phyloP scores from a whole-genome alignment of 257 asterid species.

The Gentiana macrophylla region DNA sequence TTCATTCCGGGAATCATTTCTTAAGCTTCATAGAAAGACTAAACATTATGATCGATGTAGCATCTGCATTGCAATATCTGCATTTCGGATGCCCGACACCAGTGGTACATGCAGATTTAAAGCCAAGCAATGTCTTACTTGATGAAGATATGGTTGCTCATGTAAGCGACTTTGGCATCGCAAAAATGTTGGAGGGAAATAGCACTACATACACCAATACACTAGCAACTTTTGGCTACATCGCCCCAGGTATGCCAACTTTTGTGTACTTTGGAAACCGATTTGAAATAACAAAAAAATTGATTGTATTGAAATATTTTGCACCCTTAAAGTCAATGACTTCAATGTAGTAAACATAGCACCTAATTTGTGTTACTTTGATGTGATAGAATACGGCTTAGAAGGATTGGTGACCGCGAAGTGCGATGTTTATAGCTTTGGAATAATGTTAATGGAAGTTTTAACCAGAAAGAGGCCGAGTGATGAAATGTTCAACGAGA shows the following conservation, averaged over 20 bases:
- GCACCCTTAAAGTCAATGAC: too few species aligned
- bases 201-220: neutral
- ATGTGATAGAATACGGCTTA: neutral
- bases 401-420: neutral
- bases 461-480: neutral
- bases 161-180: conserved; percentile 6
- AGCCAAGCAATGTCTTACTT: neutral
- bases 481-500: conserved; percentile 4
- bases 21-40: neutral
- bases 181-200: neutral
- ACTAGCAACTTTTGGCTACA: neutral
- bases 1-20: neutral
- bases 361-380: neutral
- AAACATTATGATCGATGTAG: conserved; percentile 1
- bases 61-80: conserved; percentile 5
- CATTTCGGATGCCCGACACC: neutral
- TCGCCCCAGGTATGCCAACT: neutral
- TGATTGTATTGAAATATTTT: neutral
- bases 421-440: neutral
- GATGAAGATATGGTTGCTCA: conserved; percentile 4
- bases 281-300: too few species aligned
- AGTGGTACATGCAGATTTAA: conserved; percentile 3
- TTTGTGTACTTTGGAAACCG: neutral
- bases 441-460: neutral
- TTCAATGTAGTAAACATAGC: neutral